Conservation (phyloP, 1,139 yeast species). For the Torulaspora globosa region DNA sequence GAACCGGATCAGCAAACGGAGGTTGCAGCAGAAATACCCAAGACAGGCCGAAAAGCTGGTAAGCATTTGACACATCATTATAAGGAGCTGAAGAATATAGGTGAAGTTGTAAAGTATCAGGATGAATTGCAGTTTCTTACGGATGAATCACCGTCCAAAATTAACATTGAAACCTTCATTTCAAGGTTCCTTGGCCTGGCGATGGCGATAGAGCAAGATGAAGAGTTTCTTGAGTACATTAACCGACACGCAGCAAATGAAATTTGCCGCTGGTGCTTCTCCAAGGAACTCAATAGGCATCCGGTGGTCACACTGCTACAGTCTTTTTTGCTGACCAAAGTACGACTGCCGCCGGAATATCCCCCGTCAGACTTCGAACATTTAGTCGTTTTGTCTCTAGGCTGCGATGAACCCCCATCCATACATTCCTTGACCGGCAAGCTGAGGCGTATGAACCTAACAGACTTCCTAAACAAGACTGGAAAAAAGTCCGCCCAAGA, state of each 20-base stretch:
- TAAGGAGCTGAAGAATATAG: conserved; percentile 31
- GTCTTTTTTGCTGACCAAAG: conserved; percentile 16
- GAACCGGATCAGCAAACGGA: conserved; percentile 1
- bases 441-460: conserved; percentile 20
- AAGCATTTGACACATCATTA: conserved; percentile 21
- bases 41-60: background rate
- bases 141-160: conserved; percentile 7
- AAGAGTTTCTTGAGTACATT: conserved; percentile 19
- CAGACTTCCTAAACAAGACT: conserved; percentile 21
- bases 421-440: conserved; percentile 12
- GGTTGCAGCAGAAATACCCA: conserved; percentile 4
- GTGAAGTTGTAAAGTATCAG: conserved; percentile 29
- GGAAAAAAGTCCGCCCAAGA: conserved; percentile 13
- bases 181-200: conserved; percentile 26
- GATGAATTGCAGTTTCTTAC: conserved; percentile 32
- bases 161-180: conserved; percentile 10
- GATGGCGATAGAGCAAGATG: conserved; percentile 21
- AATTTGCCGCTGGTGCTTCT: conserved; percentile 26
- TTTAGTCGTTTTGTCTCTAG: conserved; percentile 9
- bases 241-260: conserved; percentile 20
- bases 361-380: conserved; percentile 12
- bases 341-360: conserved; percentile 8
- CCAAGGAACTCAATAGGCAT: conserved; percentile 6
- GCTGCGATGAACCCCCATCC: conserved; percentile 7
- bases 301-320: conserved; percentile 18